These are phyloP conservation scores for Miscanthus lutarioriparius DNA, from an alignment of 176 grass and related monocot genomes.

Conservation along the genomic window DNA sequence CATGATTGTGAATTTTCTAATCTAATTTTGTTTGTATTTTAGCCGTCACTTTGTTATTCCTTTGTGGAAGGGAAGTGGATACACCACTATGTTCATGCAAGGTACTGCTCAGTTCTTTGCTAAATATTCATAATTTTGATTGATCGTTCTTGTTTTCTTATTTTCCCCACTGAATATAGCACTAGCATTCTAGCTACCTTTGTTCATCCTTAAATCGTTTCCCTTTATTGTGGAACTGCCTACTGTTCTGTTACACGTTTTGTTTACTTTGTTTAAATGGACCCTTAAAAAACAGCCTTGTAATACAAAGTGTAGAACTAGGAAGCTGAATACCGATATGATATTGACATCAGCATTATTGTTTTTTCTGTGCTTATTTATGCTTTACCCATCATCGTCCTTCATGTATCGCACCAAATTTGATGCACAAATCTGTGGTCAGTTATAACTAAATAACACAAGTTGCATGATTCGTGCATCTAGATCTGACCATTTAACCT, in stretches of 20 bases:
- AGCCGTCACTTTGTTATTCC: constrained; percentile 95
- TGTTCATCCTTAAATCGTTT: not conserved
- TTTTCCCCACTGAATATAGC: not conserved
- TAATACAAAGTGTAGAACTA: no score
- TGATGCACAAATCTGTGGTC: not conserved
- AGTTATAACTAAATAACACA: not conserved
- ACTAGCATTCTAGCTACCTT: not conserved
- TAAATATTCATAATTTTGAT: not conserved
- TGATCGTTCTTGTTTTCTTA: not conserved
- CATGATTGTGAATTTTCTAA: constrained; percentile 28
- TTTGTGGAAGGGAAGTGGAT: constrained; percentile 90
- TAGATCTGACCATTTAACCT: not conserved
- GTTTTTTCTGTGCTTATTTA: not conserved
- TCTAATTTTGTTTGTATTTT: constrained; percentile 27
- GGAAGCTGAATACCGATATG: not conserved
- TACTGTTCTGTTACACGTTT: not conserved
- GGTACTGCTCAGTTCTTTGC: constrained; percentile 53
- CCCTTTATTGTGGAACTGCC: not conserved
- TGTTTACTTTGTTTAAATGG: not conserved
- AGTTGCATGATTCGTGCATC: not conserved
- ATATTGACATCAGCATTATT: not conserved
- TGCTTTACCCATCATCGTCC: not conserved
- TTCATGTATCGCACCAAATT: not conserved
- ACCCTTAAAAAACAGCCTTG: not conserved
- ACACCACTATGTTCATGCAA: constrained; percentile 94